phyloP scores from a whole-genome alignment of 192 early-diverging fungal genomes.

The Pecoramyces ruminantium region DNA sequence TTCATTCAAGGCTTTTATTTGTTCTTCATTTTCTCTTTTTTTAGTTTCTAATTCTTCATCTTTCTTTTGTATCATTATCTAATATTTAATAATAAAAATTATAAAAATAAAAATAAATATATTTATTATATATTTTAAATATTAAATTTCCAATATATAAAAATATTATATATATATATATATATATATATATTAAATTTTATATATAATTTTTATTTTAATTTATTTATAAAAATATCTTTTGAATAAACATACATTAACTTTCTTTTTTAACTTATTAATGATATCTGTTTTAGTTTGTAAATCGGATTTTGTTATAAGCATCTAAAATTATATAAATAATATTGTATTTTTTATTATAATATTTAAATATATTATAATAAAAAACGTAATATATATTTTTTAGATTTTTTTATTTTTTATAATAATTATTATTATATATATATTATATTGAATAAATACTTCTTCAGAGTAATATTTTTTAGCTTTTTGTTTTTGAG shows the following conservation, averaged over 20 bases:
- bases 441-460: neutral
- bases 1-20: slow-evolving; percentile 5
- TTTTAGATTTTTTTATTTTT: no score
- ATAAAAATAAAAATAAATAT: neutral
- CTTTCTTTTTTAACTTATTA: slow-evolving; percentile 17
- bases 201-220: no score
- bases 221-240: no score
- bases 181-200: no score
- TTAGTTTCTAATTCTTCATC: slow-evolving; percentile 7
- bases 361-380: neutral
- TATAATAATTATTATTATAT: no score
- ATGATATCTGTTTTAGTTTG: slow-evolving; percentile 17
- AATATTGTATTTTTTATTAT: no score
- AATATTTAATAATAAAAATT: neutral
- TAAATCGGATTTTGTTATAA: slow-evolving; percentile 29
- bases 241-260: slow-evolving; percentile 9
- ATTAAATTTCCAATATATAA: no score
- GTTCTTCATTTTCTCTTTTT: slow-evolving; percentile 8
- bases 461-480: neutral
- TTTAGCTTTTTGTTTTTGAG: neutral
- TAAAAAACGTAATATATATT: no score
- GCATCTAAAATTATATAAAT: no score
- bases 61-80: slow-evolving; percentile 15
- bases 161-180: no score
- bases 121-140: no score